Evolutionary conservation across 768 basidiomycete genomes (phyloP).

Genomic region (Boletus huronensis): DNA sequence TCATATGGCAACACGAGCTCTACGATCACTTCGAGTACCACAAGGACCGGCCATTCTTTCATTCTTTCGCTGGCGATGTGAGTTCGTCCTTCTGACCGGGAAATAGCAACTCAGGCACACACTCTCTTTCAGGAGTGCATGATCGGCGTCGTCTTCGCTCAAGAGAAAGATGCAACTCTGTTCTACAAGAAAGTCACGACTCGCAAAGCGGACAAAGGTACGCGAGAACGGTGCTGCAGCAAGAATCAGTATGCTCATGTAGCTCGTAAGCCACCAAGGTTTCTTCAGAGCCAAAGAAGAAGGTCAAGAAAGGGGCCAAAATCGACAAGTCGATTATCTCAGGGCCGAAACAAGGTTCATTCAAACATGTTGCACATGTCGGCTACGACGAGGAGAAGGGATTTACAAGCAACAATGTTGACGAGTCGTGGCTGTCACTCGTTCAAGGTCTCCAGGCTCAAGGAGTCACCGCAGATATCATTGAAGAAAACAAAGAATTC

Average conservation of each 20-base stretch:
- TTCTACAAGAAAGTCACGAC: conserved; percentile 81
- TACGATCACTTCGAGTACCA: conserved; percentile 79
- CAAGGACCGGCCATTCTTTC: conserved; percentile 86
- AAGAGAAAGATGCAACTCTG: conserved; percentile 78
- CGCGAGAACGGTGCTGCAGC: conserved; percentile 11
- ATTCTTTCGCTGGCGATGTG: conserved; percentile 90
- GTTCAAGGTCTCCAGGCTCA: conserved; percentile 58
- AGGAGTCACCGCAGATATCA: conserved; percentile 66
- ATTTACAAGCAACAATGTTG: conserved; percentile 82
- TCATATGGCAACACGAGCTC: conserved; percentile 92
- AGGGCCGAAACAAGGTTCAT: conserved; percentile 70
- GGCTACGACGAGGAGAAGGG: conserved; percentile 86
- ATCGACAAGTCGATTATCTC: conserved; percentile 95
- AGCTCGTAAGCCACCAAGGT: conserved; percentile 41
- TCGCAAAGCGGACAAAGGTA: conserved; percentile 61
- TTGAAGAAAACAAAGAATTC: conserved; percentile 80
- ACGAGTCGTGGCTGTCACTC: conserved; percentile 82
- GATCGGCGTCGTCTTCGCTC: conserved; percentile 87
- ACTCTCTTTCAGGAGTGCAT: conserved; percentile 63
- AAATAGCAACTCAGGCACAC: not conserved
- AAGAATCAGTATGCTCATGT: conserved; percentile 3
- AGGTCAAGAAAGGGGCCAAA: conserved; percentile 59
- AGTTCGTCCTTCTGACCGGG: conserved; percentile 35
- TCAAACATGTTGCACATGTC: conserved; percentile 93
- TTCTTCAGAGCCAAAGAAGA: conserved; percentile 52